These are phyloP conservation scores for Cytospora paraplurivora DNA, from an alignment of 2,329 filamentous ascomycete genomes.

Conservation along the genomic window DNA sequence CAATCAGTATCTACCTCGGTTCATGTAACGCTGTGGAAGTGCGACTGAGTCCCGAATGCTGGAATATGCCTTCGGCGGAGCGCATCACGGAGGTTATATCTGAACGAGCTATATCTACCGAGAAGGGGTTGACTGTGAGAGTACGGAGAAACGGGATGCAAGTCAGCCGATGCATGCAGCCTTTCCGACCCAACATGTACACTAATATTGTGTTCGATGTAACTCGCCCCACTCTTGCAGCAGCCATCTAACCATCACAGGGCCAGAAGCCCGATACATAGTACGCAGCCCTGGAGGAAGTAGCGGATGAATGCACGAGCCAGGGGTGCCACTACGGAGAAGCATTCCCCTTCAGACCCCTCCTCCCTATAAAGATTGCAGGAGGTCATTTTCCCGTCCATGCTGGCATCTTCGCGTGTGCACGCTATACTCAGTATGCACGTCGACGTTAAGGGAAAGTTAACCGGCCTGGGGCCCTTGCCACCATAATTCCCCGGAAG, in stretches of 20 bases:
- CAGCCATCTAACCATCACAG: not conserved
- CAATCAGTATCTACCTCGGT: too few relatives aligned
- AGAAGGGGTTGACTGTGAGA: too few relatives aligned
- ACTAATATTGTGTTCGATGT: not conserved
- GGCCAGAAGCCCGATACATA: not conserved
- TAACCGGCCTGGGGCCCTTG: not conserved
- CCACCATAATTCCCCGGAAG: not conserved
- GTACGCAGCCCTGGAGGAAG: slow-evolving; percentile 3
- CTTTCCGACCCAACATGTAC: not conserved
- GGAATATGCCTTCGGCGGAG: too few relatives aligned
- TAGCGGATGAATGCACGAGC: not conserved
- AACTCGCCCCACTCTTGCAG: not conserved
- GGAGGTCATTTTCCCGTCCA: not conserved
- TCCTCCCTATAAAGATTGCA: not conserved
- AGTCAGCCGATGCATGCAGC: not conserved
- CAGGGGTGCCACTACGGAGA: slow-evolving; percentile 8
- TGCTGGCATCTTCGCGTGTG: slow-evolving; percentile 4
- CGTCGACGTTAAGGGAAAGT: slow-evolving; percentile 3
- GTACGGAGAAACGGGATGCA: not conserved
- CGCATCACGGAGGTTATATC: too few relatives aligned
- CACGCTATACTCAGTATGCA: slow-evolving; percentile 5
- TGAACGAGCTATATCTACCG: too few relatives aligned
- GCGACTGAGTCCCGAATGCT: too few relatives aligned
- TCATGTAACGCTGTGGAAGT: too few relatives aligned
- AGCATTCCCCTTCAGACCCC: slow-evolving; percentile 4